Conservation (phyloP, 1,284 basidiomycete species). For the Sparassis latifolia region DNA sequence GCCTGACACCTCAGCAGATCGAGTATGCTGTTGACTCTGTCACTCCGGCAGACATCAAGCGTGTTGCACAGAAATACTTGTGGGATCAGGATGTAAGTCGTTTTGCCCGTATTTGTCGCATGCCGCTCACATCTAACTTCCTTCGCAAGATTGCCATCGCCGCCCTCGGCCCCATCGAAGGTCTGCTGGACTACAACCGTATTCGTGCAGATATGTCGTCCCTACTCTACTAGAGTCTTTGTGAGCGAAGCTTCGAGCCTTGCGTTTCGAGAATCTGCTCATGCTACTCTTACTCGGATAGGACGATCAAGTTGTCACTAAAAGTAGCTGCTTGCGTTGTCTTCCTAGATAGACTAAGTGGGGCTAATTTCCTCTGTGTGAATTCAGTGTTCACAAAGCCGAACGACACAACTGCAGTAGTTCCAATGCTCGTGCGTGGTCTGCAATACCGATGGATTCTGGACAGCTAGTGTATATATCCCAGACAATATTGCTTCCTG, state of each 20-base stretch:
- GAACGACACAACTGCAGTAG: too few relatives aligned
- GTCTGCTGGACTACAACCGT: conserved; percentile 82
- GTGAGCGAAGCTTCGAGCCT: neutral
- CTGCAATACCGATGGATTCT: too few relatives aligned
- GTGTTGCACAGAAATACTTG: conserved; percentile 92
- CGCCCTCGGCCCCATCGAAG: conserved; percentile 82
- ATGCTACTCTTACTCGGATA: too few relatives aligned
- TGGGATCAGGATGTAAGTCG: conserved; percentile 90
- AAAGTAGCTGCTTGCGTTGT: too few relatives aligned
- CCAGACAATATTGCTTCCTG: too few relatives aligned
- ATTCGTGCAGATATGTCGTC: conserved; percentile 79
- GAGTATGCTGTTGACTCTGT: conserved; percentile 91
- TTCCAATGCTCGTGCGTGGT: too few relatives aligned
- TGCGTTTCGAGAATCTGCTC: too few relatives aligned
- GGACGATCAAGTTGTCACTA: too few relatives aligned
- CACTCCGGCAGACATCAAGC: conserved; percentile 84
- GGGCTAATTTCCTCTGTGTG: too few relatives aligned
- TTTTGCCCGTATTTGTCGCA: conserved; percentile 5
- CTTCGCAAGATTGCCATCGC: conserved; percentile 65
- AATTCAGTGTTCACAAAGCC: too few relatives aligned
- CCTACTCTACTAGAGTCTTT: conserved; percentile 51
- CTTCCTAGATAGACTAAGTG: too few relatives aligned
- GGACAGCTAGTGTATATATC: too few relatives aligned
- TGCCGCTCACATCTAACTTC: neutral
- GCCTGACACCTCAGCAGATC: conserved; percentile 90